Evolutionary conservation across 768 basidiomycete species (phyloP).

Genomic region (Gautieria morchelliformis): DNA sequence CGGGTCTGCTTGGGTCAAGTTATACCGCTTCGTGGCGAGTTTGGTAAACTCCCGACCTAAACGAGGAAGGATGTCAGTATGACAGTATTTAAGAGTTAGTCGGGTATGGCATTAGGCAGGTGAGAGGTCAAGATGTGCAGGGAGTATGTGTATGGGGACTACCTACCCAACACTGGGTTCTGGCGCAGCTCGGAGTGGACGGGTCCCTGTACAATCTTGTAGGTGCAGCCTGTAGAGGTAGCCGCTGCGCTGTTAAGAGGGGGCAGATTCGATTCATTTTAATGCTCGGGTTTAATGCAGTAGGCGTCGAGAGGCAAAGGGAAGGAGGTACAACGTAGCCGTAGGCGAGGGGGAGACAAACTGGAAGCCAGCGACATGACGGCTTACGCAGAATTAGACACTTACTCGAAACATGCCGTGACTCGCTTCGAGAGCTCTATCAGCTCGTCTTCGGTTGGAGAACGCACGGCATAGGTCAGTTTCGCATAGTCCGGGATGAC

Average conservation of each 20-base stretch:
- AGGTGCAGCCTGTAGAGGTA: conserved; percentile 53
- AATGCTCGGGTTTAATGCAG: not conserved
- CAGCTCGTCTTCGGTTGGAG: conserved; percentile 55
- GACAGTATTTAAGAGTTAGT: not conserved
- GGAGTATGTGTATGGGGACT: not conserved
- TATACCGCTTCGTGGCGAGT: conserved; percentile 44
- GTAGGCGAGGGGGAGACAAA: not conserved
- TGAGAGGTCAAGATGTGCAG: not conserved
- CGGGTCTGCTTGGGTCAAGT: conserved; percentile 49
- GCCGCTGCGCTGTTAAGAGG: conserved; percentile 46
- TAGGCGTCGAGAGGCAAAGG: not conserved
- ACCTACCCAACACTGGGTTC: conserved; percentile 50
- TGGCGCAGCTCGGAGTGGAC: conserved; percentile 52
- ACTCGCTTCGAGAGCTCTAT: conserved; percentile 50
- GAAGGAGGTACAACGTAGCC: not conserved
- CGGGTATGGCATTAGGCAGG: too few relatives aligned
- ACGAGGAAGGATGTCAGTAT: not conserved
- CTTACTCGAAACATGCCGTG: conserved; percentile 63
- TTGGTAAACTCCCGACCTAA: conserved; percentile 52
- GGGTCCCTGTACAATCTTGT: conserved; percentile 29
- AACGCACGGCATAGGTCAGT: conserved; percentile 70
- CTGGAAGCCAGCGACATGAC: not conserved
- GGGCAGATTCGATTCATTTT: not conserved
- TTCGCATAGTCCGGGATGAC: conserved; percentile 80
- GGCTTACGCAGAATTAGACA: not conserved